A percentile compares a stretch with the other conserved stretches of the same genome.
These are phyloP conservation scores for Blastocystis sp. DNA, from an alignment of 352 stramenopile genomes.

Conservation along the genomic window DNA sequence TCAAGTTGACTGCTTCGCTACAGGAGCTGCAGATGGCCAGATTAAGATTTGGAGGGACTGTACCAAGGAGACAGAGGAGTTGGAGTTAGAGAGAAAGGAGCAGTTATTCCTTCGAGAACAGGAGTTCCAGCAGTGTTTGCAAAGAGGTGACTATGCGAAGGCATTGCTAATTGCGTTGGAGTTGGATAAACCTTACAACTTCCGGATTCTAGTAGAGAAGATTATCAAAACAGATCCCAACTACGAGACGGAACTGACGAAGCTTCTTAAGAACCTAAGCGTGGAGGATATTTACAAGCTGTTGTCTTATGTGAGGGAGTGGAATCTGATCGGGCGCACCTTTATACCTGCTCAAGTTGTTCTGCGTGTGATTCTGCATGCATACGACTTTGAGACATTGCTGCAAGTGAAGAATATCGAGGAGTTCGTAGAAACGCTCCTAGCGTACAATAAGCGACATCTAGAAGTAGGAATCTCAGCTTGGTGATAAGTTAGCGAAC, in stretches of 20 bases:
- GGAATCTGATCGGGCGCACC: constrained; percentile 92
- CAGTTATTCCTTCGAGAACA: constrained; percentile 87
- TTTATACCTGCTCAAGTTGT: constrained; percentile 84
- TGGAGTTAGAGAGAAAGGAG: constrained; percentile 75
- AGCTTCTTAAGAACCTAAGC: constrained; percentile 74
- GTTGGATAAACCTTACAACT: constrained; percentile 82
- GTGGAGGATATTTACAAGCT: constrained; percentile 80
- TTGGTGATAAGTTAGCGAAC: constrained; percentile 73
- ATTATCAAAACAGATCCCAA: constrained; percentile 59
- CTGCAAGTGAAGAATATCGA: constrained; percentile 73
- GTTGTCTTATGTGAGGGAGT: constrained; percentile 87
- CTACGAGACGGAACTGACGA: constrained; percentile 58
- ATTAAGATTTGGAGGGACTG: constrained; percentile 89
- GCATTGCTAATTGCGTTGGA: constrained; percentile 81
- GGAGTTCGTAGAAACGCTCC: constrained; percentile 82
- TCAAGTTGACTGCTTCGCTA: constrained; percentile 78
- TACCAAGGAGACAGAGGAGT: constrained; percentile 81
- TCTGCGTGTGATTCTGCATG: constrained; percentile 78
- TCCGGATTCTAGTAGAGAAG: constrained; percentile 79
- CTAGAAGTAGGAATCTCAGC: constrained; percentile 69
- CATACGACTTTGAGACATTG: constrained; percentile 68
- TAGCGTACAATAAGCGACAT: constrained; percentile 92
- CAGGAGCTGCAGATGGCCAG: constrained; percentile 85
- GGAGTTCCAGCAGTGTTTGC: constrained; percentile 85
- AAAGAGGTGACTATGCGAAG: constrained; percentile 79